Conservation (phyloP, 768 basidiomycete species). For the Tricholoma hemisulphureum region DNA sequence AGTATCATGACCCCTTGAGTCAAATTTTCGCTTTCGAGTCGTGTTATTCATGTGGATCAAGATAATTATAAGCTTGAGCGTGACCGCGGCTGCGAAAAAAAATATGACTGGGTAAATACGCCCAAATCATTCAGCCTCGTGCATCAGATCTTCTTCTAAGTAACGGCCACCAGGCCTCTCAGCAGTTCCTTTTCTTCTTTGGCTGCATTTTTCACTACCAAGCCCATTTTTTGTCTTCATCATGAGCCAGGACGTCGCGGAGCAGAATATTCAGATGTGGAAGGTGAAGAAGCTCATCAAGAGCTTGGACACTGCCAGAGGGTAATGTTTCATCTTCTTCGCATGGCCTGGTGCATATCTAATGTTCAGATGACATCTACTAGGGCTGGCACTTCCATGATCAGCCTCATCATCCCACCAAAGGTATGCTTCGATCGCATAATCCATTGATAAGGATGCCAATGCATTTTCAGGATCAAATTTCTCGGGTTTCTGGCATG, state of each 20-base stretch:
- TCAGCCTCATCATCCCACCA: constrained; percentile 94
- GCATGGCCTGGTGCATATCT: constrained; percentile 22
- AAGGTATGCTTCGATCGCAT: constrained; percentile 52
- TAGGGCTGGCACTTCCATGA: constrained; percentile 97
- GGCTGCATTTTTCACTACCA: constrained; percentile 28
- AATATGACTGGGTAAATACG: constrained; percentile 17
- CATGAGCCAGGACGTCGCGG: constrained; percentile 83
- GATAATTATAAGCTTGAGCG: constrained; percentile 7
- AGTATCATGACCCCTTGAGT: constrained; percentile 20
- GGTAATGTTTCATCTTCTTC: constrained; percentile 41
- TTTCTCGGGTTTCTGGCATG: constrained; percentile 92
- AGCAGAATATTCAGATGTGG: constrained; percentile 98
- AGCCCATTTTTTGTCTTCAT: constrained; percentile 41
- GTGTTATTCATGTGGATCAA: constrained; percentile 9
- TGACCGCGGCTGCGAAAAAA: constrained; percentile 14
- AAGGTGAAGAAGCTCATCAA: constrained; percentile 99
- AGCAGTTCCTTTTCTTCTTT: constrained; percentile 10
- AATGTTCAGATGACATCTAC: constrained; percentile 13
- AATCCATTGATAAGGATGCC: constrained; percentile 1
- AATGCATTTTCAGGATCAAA: constrained; percentile 65
- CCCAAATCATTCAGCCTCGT: constrained; percentile 19
- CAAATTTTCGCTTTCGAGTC: constrained; percentile 40
- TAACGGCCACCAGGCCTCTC: constrained; percentile 21
- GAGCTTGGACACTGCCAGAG: constrained; percentile 92
- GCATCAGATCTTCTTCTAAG: constrained; percentile 26